Base-by-base conservation (phyloP, 805 yeast species). In the Hanseniaspora mollemarum region DNA sequence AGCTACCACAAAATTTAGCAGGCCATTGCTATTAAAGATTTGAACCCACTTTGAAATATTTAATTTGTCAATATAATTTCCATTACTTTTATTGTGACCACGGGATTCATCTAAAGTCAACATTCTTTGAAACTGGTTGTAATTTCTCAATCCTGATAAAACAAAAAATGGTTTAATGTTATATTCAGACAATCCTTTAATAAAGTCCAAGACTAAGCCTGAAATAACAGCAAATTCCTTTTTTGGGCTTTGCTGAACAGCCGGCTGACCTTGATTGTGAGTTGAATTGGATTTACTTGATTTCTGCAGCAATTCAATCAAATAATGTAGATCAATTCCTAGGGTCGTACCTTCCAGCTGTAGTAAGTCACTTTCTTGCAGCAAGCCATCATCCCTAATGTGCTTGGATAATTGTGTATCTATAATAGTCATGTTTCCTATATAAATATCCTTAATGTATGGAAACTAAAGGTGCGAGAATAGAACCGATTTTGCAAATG, bases 1-100 rank as follows among this genome's bases (percentile, higher is more conserved):
- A 32, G 95, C 83, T 12, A 87, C 76, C 52, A 87, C 65, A 60
- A 74, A 88, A 53, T 80, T 82, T 15, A 2, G 18, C 12, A 85
- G 66, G 2, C 69, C 73, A 44, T 72, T 69, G 19, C 72, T 74
- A 33, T 72, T 71, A 53, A 90, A 76, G 50, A 76, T 74, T 22
- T 70, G 66, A 53, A 83, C 69, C 54, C 87, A 69, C 55, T 78
- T 25, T 13, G 35, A 16, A 9, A 19, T 25, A 16, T 48, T 28
- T 43, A 48, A 29, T 13, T 32, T 40, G 24, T 46, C 44, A 24
- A 31, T 10, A 32, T 39, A 46, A 10, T 16, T 21, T 13, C 51
- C 43, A 31, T 46, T 26, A 21, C 25, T 3, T 32, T 40, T 45
- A 29, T 45, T 45, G 8, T 45, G 43, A n/a, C 43, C 43, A 29